phyloP scores from a whole-genome alignment of 1,139 yeast species.

The Chernovozyma sophiae-reginae region DNA sequence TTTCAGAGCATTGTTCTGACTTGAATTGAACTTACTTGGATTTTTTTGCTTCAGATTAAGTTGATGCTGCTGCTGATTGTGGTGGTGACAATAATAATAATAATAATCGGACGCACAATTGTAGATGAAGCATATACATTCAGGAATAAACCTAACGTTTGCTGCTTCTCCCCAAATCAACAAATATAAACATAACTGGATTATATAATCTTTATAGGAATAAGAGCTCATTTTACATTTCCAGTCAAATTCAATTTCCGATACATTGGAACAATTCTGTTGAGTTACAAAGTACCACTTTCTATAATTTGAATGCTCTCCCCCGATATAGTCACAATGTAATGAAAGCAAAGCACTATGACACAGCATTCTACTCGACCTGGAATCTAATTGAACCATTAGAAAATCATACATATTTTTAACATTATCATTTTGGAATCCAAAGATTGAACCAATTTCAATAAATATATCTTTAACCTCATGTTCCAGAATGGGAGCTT shows the following conservation, averaged over 20 bases:
- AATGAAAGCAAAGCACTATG: slow-evolving; percentile 30
- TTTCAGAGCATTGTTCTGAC: too few species aligned
- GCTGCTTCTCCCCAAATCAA: slow-evolving; percentile 45
- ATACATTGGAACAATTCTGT: slow-evolving; percentile 1
- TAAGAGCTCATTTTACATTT: slow-evolving; percentile 17
- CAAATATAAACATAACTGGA: slow-evolving; percentile 31
- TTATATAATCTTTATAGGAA: slow-evolving; percentile 19
- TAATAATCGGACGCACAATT: slow-evolving; percentile 27
- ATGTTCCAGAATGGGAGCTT: slow-evolving; percentile 17
- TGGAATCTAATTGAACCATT: slow-evolving; percentile 37
- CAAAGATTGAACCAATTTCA: slow-evolving; percentile 20
- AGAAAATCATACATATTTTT: slow-evolving; percentile 35
- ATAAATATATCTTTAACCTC: slow-evolving; percentile 20
- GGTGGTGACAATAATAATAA: neutral
- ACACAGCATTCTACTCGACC: slow-evolving; percentile 38
- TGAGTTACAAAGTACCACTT: slow-evolving; percentile 41
- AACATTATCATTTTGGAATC: slow-evolving; percentile 35
- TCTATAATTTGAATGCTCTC: slow-evolving; percentile 34
- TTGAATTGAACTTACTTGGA: too few species aligned
- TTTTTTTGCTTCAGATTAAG: too few species aligned
- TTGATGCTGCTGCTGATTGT: too few species aligned
- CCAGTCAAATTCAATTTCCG: slow-evolving; percentile 19
- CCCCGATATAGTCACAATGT: slow-evolving; percentile 43
- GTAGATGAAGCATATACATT: slow-evolving; percentile 37
- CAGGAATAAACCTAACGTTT: slow-evolving; percentile 41